Percentiles rank a stretch among this genome's conserved stretches.
Evolutionary conservation across 1,139 yeast species (phyloP).

Genomic region (Kodamaea sp.): DNA sequence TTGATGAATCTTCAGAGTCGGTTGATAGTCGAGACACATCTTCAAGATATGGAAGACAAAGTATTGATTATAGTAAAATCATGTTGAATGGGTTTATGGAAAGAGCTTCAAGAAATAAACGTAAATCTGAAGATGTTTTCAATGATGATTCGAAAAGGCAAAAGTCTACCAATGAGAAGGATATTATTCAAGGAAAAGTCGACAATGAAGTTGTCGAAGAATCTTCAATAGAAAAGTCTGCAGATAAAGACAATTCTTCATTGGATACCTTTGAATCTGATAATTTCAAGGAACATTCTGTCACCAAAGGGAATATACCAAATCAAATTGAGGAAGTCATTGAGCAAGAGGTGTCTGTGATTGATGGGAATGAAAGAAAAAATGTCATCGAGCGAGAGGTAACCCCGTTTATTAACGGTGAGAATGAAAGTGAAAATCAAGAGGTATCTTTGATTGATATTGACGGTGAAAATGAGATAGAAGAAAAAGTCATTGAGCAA

Average conservation of each 20-base stretch:
- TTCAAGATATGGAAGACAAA: not conserved
- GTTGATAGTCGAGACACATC: conserved; percentile 2
- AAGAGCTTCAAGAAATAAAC: conserved; percentile 1
- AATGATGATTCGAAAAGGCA: not conserved
- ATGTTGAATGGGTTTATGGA: conserved; percentile 11
- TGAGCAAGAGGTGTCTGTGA: not conserved
- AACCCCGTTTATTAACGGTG: not conserved
- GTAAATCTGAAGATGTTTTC: not conserved
- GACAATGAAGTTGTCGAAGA: not conserved
- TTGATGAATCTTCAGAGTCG: conserved; percentile 8
- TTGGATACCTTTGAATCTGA: conserved; percentile 6
- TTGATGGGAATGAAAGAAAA: not conserved
- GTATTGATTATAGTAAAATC: conserved; percentile 5
- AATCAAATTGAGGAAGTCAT: not conserved
- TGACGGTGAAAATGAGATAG: not conserved
- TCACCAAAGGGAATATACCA: not conserved
- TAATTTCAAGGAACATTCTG: conserved; percentile 7
- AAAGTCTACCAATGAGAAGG: not conserved
- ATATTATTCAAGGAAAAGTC: not conserved
- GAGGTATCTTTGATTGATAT: not conserved
- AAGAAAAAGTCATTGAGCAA: conserved; percentile 1
- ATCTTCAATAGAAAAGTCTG: not conserved
- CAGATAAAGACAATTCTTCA: not conserved
- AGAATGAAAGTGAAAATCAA: not conserved
- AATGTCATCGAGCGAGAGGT: no score